Base-by-base conservation (phyloP, 169 alveolate species). In the Eimeria falciformis region DNA sequence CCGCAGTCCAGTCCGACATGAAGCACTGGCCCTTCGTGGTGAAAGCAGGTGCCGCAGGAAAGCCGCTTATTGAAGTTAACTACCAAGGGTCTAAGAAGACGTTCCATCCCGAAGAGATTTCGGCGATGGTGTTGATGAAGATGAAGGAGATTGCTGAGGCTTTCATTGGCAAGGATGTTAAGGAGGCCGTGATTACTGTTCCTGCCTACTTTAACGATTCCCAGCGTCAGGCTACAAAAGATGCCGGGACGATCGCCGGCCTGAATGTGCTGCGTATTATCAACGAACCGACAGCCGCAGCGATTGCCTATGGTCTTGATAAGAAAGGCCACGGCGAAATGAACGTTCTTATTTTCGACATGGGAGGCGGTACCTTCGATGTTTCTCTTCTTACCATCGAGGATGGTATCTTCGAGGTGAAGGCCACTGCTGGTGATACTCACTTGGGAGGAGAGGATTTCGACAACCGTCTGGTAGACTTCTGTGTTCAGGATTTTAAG, bases 401-500 rank as follows among this genome's bases (percentile, higher is more conserved):
- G 92, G 99, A 98, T 90, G 99, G 99, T 69, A 97, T 98, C 62
- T 98, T 98, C 94, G 99, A 99, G 93, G 99, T 99, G 40, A 98
- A 97, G 96, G 99, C 99, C 47, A 99, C 99, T 12, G 98, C 99
- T 37, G 99, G 99, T 65, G 99, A 99, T 94, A 99, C 99, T 25
- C 99, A 98, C 94, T 95, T 99, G 89, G 99, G 99, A 75, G 99
- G 99, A 33, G 99, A 99, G 95, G 99, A 99, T 94, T 99, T 99
- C 95, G 99, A 99, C 96, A 97, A 99, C 93, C 97, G 99, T 87
- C 93, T 99, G 56, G 98, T 99, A 25, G 99, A 99, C 78, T 98
- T 97, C 95, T 98, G 99, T 95, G 98, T 98, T 71, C 98, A 98
- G 94, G 99, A 98, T 93, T 98, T 98, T 95, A 97, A 97, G 97